Conservation (phyloP, 768 basidiomycete species). For the Austroboletus festivus region DNA sequence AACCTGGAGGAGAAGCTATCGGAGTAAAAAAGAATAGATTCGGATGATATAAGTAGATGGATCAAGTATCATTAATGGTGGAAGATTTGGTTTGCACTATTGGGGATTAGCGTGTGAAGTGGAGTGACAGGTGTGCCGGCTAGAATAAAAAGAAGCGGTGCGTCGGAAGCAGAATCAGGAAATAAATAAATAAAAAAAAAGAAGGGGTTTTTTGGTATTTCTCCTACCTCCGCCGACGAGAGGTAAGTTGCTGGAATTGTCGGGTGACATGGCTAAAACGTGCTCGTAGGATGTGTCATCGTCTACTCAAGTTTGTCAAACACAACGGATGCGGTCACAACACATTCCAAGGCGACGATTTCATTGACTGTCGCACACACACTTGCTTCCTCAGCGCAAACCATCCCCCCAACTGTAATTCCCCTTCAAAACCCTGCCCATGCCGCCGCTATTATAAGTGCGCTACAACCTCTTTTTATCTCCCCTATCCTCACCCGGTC, state of each 20-base stretch:
- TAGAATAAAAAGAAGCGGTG: background rate
- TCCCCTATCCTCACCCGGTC: background rate
- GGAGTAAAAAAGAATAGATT: slow-evolving; percentile 31
- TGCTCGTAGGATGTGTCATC: slow-evolving; percentile 55
- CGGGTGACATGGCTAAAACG: slow-evolving; percentile 1
- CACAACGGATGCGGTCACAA: slow-evolving; percentile 55
- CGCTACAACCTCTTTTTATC: slow-evolving; percentile 11
- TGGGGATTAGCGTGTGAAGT: no score
- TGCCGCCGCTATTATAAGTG: slow-evolving; percentile 61
- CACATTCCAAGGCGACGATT: slow-evolving; percentile 39
- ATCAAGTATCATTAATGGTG: no score
- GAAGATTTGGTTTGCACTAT: no score
- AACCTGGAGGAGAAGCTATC: slow-evolving; percentile 63
- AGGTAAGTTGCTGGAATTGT: slow-evolving; percentile 15
- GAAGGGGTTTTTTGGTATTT: slow-evolving; percentile 5
- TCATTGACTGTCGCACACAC: slow-evolving; percentile 50
- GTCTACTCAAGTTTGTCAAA: slow-evolving; percentile 51
- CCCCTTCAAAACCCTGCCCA: slow-evolving; percentile 32
- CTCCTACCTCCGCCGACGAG: slow-evolving; percentile 57
- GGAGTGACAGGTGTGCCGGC: background rate
- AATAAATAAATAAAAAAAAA: no score
- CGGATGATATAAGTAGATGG: no score
- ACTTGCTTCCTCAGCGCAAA: slow-evolving; percentile 45
- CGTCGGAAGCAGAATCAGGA: background rate
- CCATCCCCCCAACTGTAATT: slow-evolving; percentile 48